Evolutionary conservation across 2,329 filamentous ascomycete species (phyloP), one percentile per base, ranked within the genome.

Genomic region (Colletotrichum tabaci): DNA sequence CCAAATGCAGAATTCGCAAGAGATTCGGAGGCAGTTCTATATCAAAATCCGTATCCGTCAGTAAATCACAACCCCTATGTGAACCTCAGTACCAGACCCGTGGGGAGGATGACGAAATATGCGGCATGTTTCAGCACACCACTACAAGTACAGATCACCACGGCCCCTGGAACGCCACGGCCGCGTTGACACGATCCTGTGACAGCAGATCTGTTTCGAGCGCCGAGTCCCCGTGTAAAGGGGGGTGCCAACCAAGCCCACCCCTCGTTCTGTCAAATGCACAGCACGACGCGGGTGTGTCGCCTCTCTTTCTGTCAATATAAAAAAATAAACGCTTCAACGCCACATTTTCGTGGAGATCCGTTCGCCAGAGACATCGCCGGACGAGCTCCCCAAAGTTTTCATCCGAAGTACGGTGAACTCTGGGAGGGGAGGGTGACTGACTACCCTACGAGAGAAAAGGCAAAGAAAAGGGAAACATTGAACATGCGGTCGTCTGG

Each of bases 161-260:
- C 26, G 26, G 3, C 46, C 58, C 58, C 58, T 61, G 46, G 44
- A 61, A 61, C 46, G 46, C 46, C 44, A 49, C 30, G 46, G 21
- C 13, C n/a, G 30, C 13, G 8, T 67, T 71, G 67, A 71, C 57
- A 71, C 65, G 58, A 68, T 60, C 65, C 65, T 71, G 68, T 68
- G 65, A 68, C 68, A 35, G 58, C 68, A 71, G 26, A 71, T 68
- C 52, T 21, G 68, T 71, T 71, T 71, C 65, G 68, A 68, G 50
- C 61, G 23, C 42, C 38, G 38, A 30, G 18, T 16, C 42, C n/a
- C 50, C 30, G 30, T 38, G 35, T 38, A 38, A 38, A 38, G 35
- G 9, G 35, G 35, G 61, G 12, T 4, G 52, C n/a, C 35, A 46
- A n/a, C n/a, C 60, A 26, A n/a, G 8, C 7, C 46, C 12, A 35